phyloP scores from a whole-genome alignment of 2,329 filamentous ascomycete genomes.

The Ciborinia camelliae region DNA sequence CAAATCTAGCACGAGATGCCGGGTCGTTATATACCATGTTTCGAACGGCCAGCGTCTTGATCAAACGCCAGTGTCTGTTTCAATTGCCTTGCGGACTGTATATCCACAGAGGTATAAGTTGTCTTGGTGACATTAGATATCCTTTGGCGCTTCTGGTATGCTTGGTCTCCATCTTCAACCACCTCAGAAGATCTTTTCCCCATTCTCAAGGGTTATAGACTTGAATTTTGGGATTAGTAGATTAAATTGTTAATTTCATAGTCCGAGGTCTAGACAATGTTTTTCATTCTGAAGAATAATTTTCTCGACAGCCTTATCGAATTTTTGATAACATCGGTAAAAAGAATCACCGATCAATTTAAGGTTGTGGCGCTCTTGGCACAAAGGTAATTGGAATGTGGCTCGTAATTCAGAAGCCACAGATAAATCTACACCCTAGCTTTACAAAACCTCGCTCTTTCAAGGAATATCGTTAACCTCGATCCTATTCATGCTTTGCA shows the following conservation, averaged over 20 bases:
- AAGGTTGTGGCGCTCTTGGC: constrained; percentile 1
- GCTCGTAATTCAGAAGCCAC: background rate
- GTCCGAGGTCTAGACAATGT: background rate
- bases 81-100: constrained; percentile 63
- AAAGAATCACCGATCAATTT: constrained; percentile 5
- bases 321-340: constrained; percentile 17
- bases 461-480: background rate
- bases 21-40: constrained; percentile 53
- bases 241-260: background rate
- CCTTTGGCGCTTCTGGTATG: constrained; percentile 39
- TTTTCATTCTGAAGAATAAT: constrained; percentile 16
- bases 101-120: constrained; percentile 46
- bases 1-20: background rate
- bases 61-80: constrained; percentile 66
- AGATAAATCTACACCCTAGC: constrained; percentile 8
- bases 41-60: constrained; percentile 63
- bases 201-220: constrained; percentile 27
- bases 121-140: constrained; percentile 47
- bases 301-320: constrained; percentile 19
- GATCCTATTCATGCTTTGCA: constrained; percentile 1
- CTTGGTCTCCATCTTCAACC: constrained; percentile 33
- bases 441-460: background rate
- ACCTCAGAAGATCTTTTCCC: constrained; percentile 34
- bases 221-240: background rate
- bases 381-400: background rate